Evolutionary conservation across 192 early-diverging fungal species (phyloP).

Genomic region (Gamsiella multidivaricata): DNA sequence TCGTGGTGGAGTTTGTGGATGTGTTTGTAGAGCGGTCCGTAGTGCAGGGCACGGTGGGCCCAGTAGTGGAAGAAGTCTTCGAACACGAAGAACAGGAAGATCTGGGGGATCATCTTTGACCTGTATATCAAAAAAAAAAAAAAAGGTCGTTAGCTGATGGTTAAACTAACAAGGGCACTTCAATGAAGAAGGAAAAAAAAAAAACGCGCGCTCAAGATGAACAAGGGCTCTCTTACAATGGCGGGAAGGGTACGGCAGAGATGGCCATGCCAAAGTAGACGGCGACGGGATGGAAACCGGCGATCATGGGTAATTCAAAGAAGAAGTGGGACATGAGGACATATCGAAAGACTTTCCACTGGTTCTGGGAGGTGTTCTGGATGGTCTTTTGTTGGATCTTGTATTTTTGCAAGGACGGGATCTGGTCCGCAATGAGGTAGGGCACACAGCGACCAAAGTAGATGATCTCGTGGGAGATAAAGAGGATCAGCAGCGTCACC

Average conservation of each 20-base stretch:
- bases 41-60: constrained; percentile 89
- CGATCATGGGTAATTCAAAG: constrained; percentile 89
- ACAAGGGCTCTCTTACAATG: constrained; percentile 56
- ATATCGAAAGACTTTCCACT: constrained; percentile 78
- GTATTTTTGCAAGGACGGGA: constrained; percentile 87
- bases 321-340: constrained; percentile 82
- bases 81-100: constrained; percentile 79
- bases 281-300: constrained; percentile 85
- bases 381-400: constrained; percentile 86
- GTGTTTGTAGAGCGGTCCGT: constrained; percentile 84
- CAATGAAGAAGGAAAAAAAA: neutral
- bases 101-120: constrained; percentile 70
- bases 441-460: constrained; percentile 93
- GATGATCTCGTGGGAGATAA: constrained; percentile 89
- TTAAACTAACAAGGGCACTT: neutral
- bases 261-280: constrained; percentile 86
- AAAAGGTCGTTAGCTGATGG: neutral
- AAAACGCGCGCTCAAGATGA: constrained; percentile 57
- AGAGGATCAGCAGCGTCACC: constrained; percentile 77
- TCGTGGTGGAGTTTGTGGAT: constrained; percentile 97
- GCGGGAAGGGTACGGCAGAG: constrained; percentile 83
- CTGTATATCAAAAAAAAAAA: constrained; percentile 17
- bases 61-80: constrained; percentile 94
- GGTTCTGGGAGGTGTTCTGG: constrained; percentile 67
- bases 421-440: constrained; percentile 82